phyloP scores from a whole-genome alignment of 2,329 filamentous ascomycete genomes.

The Dothistroma pini region DNA sequence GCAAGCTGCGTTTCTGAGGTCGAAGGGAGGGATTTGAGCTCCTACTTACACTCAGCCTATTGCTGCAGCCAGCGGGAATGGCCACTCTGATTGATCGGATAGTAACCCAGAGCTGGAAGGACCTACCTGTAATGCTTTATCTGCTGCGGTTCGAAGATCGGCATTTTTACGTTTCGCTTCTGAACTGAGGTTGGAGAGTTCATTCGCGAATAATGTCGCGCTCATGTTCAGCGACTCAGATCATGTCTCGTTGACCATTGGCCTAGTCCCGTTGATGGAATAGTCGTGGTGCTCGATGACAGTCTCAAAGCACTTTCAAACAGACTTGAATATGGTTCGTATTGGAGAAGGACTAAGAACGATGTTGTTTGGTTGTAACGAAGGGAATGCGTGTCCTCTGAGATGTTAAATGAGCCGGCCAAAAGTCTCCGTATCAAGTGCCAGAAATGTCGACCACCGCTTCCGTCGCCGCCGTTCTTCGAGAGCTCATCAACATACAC shows the following conservation, averaged over 20 bases:
- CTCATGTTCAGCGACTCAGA: conserved; percentile 24
- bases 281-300: background rate
- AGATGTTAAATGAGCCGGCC: background rate
- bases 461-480: background rate
- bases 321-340: background rate
- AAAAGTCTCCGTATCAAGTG: background rate
- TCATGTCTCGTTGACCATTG: background rate
- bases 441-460: background rate
- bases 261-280: background rate
- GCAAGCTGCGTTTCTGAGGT: conserved; percentile 73
- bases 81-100: no score
- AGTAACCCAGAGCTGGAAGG: background rate
- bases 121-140: conserved; percentile 71
- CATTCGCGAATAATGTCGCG: conserved; percentile 31
- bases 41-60: conserved; percentile 36
- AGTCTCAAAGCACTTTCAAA: no score
- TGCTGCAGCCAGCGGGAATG: background rate
- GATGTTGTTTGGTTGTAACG: background rate
- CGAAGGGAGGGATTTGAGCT: conserved; percentile 71
- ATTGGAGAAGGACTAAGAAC: background rate
- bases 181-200: conserved; percentile 30
- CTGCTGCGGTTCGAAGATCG: conserved; percentile 84
- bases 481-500: background rate
- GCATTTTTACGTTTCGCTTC: conserved; percentile 94
- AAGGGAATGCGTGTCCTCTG: background rate